phyloP scores from a whole-genome alignment of 768 basidiomycete genomes.

The Crassisporium funariophilum region DNA sequence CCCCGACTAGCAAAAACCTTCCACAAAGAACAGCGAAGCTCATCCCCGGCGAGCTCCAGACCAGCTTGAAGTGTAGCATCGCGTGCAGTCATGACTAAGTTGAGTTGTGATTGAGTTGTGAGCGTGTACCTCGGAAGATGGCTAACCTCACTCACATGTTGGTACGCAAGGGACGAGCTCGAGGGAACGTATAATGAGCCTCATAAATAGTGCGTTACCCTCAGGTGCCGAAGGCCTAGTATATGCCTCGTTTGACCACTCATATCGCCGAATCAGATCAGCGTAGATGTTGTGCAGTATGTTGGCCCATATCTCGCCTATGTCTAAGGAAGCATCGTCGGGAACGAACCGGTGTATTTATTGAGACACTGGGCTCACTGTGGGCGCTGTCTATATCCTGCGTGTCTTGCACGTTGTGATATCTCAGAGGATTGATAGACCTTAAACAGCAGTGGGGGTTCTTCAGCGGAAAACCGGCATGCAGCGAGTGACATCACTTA shows the following conservation, averaged over 20 bases:
- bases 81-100: constrained; percentile 20
- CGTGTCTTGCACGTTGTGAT: too few species aligned
- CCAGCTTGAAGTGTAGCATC: constrained; percentile 25
- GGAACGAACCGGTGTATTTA: too few species aligned
- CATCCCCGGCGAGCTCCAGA: constrained; percentile 17
- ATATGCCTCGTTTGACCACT: constrained; percentile 26
- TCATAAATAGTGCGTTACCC: constrained; percentile 11
- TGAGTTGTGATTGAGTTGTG: neutral
- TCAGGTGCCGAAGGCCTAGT: constrained; percentile 10
- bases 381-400: too few species aligned
- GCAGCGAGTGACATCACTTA: too few species aligned
- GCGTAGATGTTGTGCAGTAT: constrained; percentile 33
- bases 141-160: constrained; percentile 7
- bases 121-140: too few species aligned
- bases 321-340: too few species aligned
- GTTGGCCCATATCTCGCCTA: constrained; percentile 49
- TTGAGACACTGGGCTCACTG: too few species aligned
- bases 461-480: too few species aligned
- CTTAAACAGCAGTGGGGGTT: too few species aligned
- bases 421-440: too few species aligned
- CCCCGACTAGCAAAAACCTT: constrained; percentile 20
- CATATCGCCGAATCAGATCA: constrained; percentile 24
- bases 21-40: constrained; percentile 21
- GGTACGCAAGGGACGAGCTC: constrained; percentile 15
- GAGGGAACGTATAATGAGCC: constrained; percentile 13